phyloP scores from a whole-genome alignment of 768 basidiomycete genomes.

The Exsudoporus frostii region DNA sequence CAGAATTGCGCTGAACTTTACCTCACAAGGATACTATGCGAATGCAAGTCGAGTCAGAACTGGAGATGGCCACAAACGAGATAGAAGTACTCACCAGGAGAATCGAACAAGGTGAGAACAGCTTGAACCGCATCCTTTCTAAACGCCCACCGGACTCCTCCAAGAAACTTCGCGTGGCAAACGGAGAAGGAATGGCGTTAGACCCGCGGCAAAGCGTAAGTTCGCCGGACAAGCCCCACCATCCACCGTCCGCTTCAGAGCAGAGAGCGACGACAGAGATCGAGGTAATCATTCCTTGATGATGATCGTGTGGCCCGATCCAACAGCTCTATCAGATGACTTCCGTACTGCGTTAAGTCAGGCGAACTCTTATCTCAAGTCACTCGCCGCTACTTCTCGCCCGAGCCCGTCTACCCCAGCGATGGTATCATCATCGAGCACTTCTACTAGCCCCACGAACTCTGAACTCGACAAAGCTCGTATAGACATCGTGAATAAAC shows the following conservation, averaged over 20 bases:
- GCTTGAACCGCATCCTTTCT: background rate
- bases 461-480: slow-evolving; percentile 51
- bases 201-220: slow-evolving; percentile 29
- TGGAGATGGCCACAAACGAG: slow-evolving; percentile 70
- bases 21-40: slow-evolving; percentile 57
- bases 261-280: slow-evolving; percentile 35
- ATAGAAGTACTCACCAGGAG: slow-evolving; percentile 61
- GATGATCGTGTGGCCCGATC: background rate
- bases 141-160: background rate
- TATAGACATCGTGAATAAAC: slow-evolving; percentile 59
- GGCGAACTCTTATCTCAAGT: slow-evolving; percentile 56
- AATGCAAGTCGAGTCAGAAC: slow-evolving; percentile 69
- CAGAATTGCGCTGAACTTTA: slow-evolving; percentile 7
- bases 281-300: slow-evolving; percentile 25
- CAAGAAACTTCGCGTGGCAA: slow-evolving; percentile 30
- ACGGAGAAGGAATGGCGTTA: slow-evolving; percentile 29
- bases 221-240: slow-evolving; percentile 34
- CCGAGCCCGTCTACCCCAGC: slow-evolving; percentile 32
- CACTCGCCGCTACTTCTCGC: slow-evolving; percentile 47
- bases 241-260: slow-evolving; percentile 26
- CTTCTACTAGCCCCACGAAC: slow-evolving; percentile 32
- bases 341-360: slow-evolving; percentile 69
- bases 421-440: slow-evolving; percentile 39
- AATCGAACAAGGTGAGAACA: slow-evolving; percentile 42
- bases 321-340: slow-evolving; percentile 49